Evolutionary conservation across 1,139 yeast species (phyloP).

Genomic region (Ogataea hybrid): DNA sequence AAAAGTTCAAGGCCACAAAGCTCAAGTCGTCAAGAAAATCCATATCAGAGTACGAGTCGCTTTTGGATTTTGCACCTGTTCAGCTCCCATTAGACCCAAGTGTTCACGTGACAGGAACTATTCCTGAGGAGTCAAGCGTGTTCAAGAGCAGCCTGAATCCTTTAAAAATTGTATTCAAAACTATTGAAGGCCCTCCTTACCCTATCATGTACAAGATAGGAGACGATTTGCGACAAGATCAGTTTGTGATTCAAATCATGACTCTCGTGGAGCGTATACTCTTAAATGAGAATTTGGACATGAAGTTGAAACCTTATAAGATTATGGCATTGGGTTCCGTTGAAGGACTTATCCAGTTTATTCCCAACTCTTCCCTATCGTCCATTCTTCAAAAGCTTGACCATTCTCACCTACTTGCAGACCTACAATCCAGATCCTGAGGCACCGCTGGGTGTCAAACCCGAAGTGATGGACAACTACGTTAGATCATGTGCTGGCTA

Average conservation of each 20-base stretch:
- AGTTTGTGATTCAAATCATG: slow-evolving; percentile 88
- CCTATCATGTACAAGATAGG: slow-evolving; percentile 94
- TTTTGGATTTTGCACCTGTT: slow-evolving; percentile 51
- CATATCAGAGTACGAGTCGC: slow-evolving; percentile 24
- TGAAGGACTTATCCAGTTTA: slow-evolving; percentile 91
- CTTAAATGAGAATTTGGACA: slow-evolving; percentile 85
- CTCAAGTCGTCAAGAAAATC: slow-evolving; percentile 12
- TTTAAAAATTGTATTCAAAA: slow-evolving; percentile 72
- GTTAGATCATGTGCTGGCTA: slow-evolving; percentile 97
- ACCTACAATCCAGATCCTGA: slow-evolving; percentile 59
- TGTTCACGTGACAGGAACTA: slow-evolving; percentile 65
- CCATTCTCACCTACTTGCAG: slow-evolving; percentile 69
- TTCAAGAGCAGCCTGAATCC: slow-evolving; percentile 92
- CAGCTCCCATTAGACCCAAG: slow-evolving; percentile 74
- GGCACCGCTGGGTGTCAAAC: slow-evolving; percentile 70
- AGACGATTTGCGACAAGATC: slow-evolving; percentile 95
- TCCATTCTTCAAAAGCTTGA: slow-evolving; percentile 71
- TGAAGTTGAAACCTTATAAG: slow-evolving; percentile 83
- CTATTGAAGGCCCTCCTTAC: slow-evolving; percentile 52
- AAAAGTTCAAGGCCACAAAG: slow-evolving; percentile 22
- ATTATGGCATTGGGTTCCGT: slow-evolving; percentile 87
- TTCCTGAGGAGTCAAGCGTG: slow-evolving; percentile 79
- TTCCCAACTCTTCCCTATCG: slow-evolving; percentile 90
- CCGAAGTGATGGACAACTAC: slow-evolving; percentile 86
- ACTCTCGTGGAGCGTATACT: slow-evolving; percentile 87